Evolutionary conservation across 306 rosid species (phyloP), one percentile per base, ranked within the genome.

Genomic region (Arachis hypogaea): DNA sequence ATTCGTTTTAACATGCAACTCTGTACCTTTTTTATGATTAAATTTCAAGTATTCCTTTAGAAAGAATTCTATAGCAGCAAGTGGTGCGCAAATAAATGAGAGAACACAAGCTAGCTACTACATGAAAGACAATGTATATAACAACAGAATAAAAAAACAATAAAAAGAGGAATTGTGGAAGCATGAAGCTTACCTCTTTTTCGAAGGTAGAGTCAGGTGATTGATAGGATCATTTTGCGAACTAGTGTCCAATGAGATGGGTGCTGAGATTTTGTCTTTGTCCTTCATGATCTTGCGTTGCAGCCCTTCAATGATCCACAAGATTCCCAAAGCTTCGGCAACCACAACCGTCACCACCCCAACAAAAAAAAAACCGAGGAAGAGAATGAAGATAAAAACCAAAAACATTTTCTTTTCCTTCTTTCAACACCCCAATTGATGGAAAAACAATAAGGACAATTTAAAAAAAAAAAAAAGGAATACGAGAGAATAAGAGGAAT

Each of bases 271-370:
- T 74, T 47, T 74, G 7, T 78, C 74, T 52, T 82, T 75, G 38
- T 80, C 85, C 36, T 4, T 78, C 4, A 71, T 46, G 70, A 14
- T 14, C 14, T 14, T 14, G 14, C 14, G 14, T 14, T 14, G 14
- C 14, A 14, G 62, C 58, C 81, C 92, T 40, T 82, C 81, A 16
- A 94, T 9, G 74, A 92, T 28, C 69, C 86, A 45, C 9, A 64
- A 76, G 11, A 83, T 16, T 6, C 82, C 86, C 16, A 84, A 9
- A 28, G 87, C 92, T 86, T 92, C 86, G 6, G 78, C 80, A 11
- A 82, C 95, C 50, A 88, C 40, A 76, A 92, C 80, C 30, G 72
- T 84, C 75, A 77, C 69, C 16, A 76, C 93, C 71, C 99, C 99
- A 68, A 88, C 80, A 50, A 76, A 36, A 14, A 14, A 14, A 73